These are phyloP conservation scores for Odontarrhena argentea DNA, from an alignment of 345 rosid species.

Conservation along the genomic window DNA sequence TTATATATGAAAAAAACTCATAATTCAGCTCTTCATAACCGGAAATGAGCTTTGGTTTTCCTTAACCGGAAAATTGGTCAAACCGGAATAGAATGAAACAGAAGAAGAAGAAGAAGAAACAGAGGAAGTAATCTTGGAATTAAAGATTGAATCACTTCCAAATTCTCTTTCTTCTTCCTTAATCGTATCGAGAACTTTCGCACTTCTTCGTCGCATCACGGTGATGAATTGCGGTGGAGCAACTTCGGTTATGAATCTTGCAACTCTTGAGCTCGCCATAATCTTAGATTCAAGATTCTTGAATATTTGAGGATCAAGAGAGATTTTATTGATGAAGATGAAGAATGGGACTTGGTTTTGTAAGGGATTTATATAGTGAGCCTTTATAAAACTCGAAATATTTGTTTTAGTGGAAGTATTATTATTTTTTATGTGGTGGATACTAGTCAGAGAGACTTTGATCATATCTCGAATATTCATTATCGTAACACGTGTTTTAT, in stretches of 20 bases:
- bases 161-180: slow-evolving; percentile 77
- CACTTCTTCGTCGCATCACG: slow-evolving; percentile 68
- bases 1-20: not conserved
- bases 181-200: slow-evolving; percentile 74
- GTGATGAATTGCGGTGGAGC: slow-evolving; percentile 79
- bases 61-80: slow-evolving; percentile 40
- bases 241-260: slow-evolving; percentile 75
- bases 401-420: not conserved
- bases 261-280: slow-evolving; percentile 67
- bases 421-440: slow-evolving; percentile 29
- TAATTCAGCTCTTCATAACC: slow-evolving; percentile 36
- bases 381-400: slow-evolving; percentile 17
- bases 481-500: not conserved
- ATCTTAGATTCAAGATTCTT: too few species aligned
- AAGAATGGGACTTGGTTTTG: slow-evolving; percentile 7
- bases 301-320: not conserved
- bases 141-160: slow-evolving; percentile 32
- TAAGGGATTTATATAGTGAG: slow-evolving; percentile 8
- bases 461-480: not conserved
- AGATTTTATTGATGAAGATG: slow-evolving; percentile 1
- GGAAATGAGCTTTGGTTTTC: slow-evolving; percentile 44
- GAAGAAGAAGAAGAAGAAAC: slow-evolving; percentile 19
- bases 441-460: slow-evolving; percentile 11
- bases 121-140: slow-evolving; percentile 27
- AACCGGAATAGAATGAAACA: slow-evolving; percentile 19